phyloP scores from a whole-genome alignment of 129 eudicot species.

The Artemisia argyi region DNA sequence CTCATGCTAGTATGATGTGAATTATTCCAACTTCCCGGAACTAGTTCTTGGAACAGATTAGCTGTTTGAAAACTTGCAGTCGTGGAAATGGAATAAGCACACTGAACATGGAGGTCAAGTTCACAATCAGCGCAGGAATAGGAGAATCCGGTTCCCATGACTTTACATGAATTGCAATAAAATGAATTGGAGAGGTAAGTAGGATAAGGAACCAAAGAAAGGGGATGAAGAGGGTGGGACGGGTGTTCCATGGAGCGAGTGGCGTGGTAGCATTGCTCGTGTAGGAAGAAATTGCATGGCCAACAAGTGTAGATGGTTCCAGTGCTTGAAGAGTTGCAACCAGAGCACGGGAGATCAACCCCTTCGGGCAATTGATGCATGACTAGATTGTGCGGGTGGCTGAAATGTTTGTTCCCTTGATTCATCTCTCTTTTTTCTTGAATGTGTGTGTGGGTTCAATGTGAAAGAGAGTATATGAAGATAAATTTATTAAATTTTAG shows the following conservation, averaged over 20 bases:
- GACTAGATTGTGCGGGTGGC: slow-evolving; percentile 47
- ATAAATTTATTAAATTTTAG: slow-evolving; percentile 11
- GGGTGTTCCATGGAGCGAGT: slow-evolving; percentile 56
- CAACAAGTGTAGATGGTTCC: slow-evolving; percentile 32
- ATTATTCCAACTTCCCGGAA: slow-evolving; percentile 29
- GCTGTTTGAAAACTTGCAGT: slow-evolving; percentile 34
- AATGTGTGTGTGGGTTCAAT: slow-evolving; percentile 11
- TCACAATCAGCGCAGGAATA: slow-evolving; percentile 65
- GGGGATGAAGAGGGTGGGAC: slow-evolving; percentile 59
- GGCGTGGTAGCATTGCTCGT: slow-evolving; percentile 51
- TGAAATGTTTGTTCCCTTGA: slow-evolving; percentile 46
- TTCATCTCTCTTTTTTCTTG: slow-evolving; percentile 21
- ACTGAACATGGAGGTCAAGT: slow-evolving; percentile 71
- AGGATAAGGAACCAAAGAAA: slow-evolving; percentile 59
- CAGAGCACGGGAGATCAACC: slow-evolving; percentile 39
- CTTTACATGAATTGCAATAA: slow-evolving; percentile 53
- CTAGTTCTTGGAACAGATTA: slow-evolving; percentile 34
- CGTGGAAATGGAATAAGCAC: slow-evolving; percentile 39
- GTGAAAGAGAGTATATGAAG: slow-evolving; percentile 16
- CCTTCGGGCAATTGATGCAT: slow-evolving; percentile 41
- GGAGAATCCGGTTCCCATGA: slow-evolving; percentile 59
- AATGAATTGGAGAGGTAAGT: slow-evolving; percentile 67
- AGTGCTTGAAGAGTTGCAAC: slow-evolving; percentile 36
- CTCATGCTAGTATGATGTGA: slow-evolving; percentile 39
- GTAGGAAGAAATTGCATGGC: slow-evolving; percentile 37